Conservation (phyloP, 768 basidiomycete genomes). For the Multifurca ochricompacta region DNA sequence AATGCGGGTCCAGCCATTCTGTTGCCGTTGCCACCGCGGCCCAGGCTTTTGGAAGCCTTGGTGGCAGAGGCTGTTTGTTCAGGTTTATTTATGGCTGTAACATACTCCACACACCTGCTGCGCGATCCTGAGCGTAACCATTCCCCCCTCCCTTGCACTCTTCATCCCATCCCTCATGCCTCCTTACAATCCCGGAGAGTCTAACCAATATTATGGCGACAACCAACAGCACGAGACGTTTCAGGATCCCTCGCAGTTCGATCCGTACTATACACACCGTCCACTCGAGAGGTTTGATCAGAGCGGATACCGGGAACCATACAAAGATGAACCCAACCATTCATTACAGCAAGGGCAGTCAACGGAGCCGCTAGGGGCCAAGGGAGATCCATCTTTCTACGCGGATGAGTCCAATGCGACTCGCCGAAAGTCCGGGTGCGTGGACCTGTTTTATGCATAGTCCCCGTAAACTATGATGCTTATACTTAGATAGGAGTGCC, state of each 20-base stretch:
- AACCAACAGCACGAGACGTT: conserved; percentile 1
- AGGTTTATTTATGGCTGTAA: conserved; percentile 8
- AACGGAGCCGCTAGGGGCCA: not conserved
- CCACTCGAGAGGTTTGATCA: conserved; percentile 50
- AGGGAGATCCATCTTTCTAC: not conserved
- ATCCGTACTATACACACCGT: conserved; percentile 36
- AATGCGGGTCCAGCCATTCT: no score
- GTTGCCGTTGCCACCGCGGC: not conserved
- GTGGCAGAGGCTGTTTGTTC: conserved; percentile 9
- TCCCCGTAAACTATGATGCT: not conserved
- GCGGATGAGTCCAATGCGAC: not conserved
- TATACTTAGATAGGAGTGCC: not conserved
- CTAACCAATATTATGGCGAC: not conserved
- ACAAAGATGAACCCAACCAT: conserved; percentile 24
- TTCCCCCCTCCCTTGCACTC: not conserved
- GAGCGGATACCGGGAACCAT: conserved; percentile 28
- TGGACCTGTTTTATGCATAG: not conserved
- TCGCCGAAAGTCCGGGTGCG: conserved; percentile 1
- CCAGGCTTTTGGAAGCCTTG: no score
- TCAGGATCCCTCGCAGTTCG: conserved; percentile 32
- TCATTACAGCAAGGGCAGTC: not conserved
- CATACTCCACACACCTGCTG: conserved; percentile 5
- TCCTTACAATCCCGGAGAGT: not conserved
- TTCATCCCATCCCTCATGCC: conserved; percentile 6
- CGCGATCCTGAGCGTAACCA: not conserved